Evolutionary conservation across 176 grass and related monocot genomes (phyloP).

Genomic region (Pontederia crassipes): DNA sequence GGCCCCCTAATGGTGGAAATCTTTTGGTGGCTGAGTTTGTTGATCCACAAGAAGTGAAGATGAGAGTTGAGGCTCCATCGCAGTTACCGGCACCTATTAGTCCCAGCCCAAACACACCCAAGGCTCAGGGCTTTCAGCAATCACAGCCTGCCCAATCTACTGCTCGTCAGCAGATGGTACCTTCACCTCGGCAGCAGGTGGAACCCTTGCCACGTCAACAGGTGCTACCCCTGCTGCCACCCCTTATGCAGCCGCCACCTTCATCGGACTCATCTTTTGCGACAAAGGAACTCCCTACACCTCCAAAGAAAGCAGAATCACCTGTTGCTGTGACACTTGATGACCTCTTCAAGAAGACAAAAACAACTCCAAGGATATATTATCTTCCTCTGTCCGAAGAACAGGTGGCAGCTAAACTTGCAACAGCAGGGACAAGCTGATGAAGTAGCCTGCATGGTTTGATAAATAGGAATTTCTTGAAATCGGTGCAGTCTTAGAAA

Average conservation of each 20-base stretch:
- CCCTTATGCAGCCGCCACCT: neutral
- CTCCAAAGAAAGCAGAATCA: slow-evolving; percentile 28
- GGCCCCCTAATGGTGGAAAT: slow-evolving; percentile 87
- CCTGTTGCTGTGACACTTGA: slow-evolving; percentile 33
- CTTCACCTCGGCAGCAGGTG: slow-evolving; percentile 1
- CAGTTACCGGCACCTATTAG: slow-evolving; percentile 28
- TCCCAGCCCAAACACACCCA: slow-evolving; percentile 21
- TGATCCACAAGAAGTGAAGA: slow-evolving; percentile 81
- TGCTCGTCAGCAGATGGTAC: slow-evolving; percentile 24
- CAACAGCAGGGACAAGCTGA: slow-evolving; percentile 30
- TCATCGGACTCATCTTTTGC: slow-evolving; percentile 7
- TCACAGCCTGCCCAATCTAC: slow-evolving; percentile 27
- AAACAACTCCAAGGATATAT: slow-evolving; percentile 58
- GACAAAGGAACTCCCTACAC: slow-evolving; percentile 24
- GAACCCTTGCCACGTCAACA: slow-evolving; percentile 38
- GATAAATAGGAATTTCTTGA: too few relatives aligned
- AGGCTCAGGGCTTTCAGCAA: slow-evolving; percentile 25
- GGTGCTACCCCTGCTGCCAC: slow-evolving; percentile 24
- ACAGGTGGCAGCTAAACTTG: slow-evolving; percentile 44
- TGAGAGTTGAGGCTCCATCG: slow-evolving; percentile 38
- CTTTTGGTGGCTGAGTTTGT: slow-evolving; percentile 84
- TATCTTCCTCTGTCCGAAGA: slow-evolving; percentile 64
- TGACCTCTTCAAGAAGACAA: slow-evolving; percentile 76
- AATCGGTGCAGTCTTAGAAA: too few relatives aligned
- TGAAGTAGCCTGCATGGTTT: too few relatives aligned